Evolutionary conservation across 164 flowering plant genomes (phyloP), one percentile per base, ranked within the genome.

Genomic region (Hamamelis virginiana): DNA sequence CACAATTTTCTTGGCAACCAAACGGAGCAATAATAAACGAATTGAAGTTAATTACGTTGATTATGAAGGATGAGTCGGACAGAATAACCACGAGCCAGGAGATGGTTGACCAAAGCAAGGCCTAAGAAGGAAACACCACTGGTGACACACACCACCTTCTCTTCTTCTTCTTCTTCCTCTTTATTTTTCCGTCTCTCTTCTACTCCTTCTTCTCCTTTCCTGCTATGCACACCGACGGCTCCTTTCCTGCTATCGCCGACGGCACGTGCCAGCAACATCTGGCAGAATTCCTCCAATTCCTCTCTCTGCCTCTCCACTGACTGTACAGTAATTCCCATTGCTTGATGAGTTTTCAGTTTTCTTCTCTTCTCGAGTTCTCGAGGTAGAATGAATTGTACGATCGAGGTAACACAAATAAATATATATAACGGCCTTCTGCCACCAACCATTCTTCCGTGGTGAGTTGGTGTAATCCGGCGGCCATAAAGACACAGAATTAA

Each of bases 71-170:
- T 72, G 75, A 88, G 68, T 19, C 97, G 83, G 14, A 92, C 92
- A 16, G 83, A 80, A 75, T 87, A 92, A 3, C 97, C 91, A 3
- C 80, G 80, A 51, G 59, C 52, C 25, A 92, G 55, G 48, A 92
- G 91, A 15, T 62, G 77, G 55, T 83, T 76, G 10, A 87, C 90
- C 38, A 92, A 51, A 56, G 94, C 91, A 4, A 85, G 77, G 22
- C 96, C 94, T 16, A 90, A 52, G 74, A 72, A 89, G 2, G 97
- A 88, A 19, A 83, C 76, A 18, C 96, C 97, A 66, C 95, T 88
- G 23, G 97, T 92, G 22, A 92, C 92, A 27, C 95, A 88, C 9
- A 92, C 93, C 62, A 80, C n/a, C 73, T 77, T 84, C 51, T 81
- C 86, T 13, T 74, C 70, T 16, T 27, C 66, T 15, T 38, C 76